These are phyloP conservation scores for Primulina tabacum DNA, from an alignment of 257 asterid species.

Conservation along the genomic window DNA sequence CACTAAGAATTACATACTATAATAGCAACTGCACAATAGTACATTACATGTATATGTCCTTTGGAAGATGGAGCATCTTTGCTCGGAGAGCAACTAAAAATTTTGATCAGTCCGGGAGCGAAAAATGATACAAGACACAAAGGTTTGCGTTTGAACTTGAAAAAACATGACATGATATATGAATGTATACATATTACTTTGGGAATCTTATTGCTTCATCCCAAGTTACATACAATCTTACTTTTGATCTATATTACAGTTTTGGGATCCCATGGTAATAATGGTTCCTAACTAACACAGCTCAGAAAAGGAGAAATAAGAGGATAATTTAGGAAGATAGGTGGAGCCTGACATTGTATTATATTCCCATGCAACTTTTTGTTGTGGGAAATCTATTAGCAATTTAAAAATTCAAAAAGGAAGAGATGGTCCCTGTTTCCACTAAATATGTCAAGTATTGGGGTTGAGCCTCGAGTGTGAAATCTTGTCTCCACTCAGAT, in stretches of 20 bases:
- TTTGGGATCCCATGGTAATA: slow-evolving; percentile 16
- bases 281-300: slow-evolving; percentile 26
- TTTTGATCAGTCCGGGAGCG: neutral
- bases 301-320: slow-evolving; percentile 30
- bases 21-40: slow-evolving; percentile 22
- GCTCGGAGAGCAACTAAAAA: neutral
- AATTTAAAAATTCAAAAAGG: slow-evolving; percentile 36
- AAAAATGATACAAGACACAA: neutral
- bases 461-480: slow-evolving; percentile 28
- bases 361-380: slow-evolving; percentile 27
- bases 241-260: slow-evolving; percentile 13
- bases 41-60: slow-evolving; percentile 4
- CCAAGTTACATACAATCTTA: neutral
- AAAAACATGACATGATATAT: neutral
- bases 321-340: slow-evolving; percentile 26
- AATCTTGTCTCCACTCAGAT: no score
- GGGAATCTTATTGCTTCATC: slow-evolving; percentile 11
- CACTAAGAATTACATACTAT: slow-evolving; percentile 34
- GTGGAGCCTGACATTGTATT: slow-evolving; percentile 31
- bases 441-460: slow-evolving; percentile 29
- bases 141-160: neutral
- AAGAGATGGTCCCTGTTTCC: slow-evolving; percentile 50
- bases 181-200: neutral
- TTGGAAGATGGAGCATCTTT: neutral
- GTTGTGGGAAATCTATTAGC: slow-evolving; percentile 35